phyloP scores from a whole-genome alignment of 352 stramenopile species.

The Globisporangium spinosum region DNA sequence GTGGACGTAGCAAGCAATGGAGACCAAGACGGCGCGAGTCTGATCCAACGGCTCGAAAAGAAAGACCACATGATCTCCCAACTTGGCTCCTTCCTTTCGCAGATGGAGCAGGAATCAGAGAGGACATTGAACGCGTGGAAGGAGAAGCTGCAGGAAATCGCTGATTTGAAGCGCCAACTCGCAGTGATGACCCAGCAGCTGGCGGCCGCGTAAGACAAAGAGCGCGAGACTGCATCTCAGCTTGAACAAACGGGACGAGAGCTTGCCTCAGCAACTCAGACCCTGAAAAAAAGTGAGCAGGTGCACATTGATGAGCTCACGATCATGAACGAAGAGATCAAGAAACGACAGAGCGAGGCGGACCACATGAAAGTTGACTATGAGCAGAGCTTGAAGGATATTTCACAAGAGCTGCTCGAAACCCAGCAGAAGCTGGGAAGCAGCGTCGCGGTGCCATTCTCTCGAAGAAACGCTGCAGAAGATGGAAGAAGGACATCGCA shows the following conservation, averaged over 20 bases:
- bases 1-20: not conserved
- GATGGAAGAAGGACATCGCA: conserved; percentile 17
- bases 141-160: conserved; percentile 55
- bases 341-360: conserved; percentile 30
- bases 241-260: conserved; percentile 34
- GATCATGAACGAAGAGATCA: conserved; percentile 62
- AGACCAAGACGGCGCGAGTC: conserved; percentile 19
- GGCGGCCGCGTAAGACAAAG: conserved; percentile 27
- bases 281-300: conserved; percentile 27
- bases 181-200: conserved; percentile 36
- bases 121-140: conserved; percentile 53
- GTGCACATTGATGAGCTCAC: conserved; percentile 48
- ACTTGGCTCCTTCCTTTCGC: conserved; percentile 59
- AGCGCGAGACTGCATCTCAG: conserved; percentile 31
- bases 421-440: conserved; percentile 26
- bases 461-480: conserved; percentile 28
- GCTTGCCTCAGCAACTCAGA: conserved; percentile 29
- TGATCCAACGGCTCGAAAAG: conserved; percentile 40
- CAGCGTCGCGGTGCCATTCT: not conserved
- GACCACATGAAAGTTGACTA: conserved; percentile 38
- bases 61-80: conserved; percentile 66
- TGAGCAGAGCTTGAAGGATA: conserved; percentile 27
- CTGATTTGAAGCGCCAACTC: conserved; percentile 42
- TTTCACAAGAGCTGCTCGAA: conserved; percentile 30
- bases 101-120: conserved; percentile 75